Evolutionary conservation across 2,329 filamentous ascomycete species (phyloP), one percentile per base, ranked within the genome.

Genomic region (Tolypocladium pustulatum): DNA sequence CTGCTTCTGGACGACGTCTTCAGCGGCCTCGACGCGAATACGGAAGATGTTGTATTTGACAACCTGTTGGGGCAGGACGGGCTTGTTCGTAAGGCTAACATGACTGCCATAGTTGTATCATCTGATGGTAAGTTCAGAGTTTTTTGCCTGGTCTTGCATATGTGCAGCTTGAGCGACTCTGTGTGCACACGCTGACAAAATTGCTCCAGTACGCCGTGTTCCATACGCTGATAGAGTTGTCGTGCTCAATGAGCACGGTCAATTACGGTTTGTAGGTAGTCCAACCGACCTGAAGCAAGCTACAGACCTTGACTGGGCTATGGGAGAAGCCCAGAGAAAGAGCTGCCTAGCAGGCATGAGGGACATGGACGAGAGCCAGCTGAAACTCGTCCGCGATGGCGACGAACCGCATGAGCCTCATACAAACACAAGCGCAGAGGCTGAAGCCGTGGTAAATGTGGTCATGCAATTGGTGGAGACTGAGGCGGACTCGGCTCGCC

Each of bases 1-100:
- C 22, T 65, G 4, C 46, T 69, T 17, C 55, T 70, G 1, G 67
- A 70, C 27, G 67, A 70, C 22, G 58, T 68, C 1, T 63, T 70
- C n/a, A 69, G 66, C 30, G 67, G 68, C 0, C 58, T 70, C 1
- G 68, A 70, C 53, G 60, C 63, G 3, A 56, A 58, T 12, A 68
- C 66, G 0, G 61, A 62, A 17, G 57, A 64, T 5, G 10, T 58
- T 1, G 61, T 68, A 4, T 65, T 67, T 38, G 49, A 56, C 8
- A 58, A 60, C 6, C 49, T 66, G 1, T 56, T 68, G 6, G 62
- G 63, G 0, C 52, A 40, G 2, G 40, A 56, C 13, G 66, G 66
- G 0, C 55, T 68, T 5, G 56, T 65, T 3, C 52, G 61, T 0
- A 61, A 61, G 12, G 61, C 32, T 30, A 59, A 61, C n/a, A 60